Evolutionary conservation across 139 green algal genomes (phyloP), one percentile per base, ranked within the genome.

Genomic region (Deuterostichococcus epilithicus): DNA sequence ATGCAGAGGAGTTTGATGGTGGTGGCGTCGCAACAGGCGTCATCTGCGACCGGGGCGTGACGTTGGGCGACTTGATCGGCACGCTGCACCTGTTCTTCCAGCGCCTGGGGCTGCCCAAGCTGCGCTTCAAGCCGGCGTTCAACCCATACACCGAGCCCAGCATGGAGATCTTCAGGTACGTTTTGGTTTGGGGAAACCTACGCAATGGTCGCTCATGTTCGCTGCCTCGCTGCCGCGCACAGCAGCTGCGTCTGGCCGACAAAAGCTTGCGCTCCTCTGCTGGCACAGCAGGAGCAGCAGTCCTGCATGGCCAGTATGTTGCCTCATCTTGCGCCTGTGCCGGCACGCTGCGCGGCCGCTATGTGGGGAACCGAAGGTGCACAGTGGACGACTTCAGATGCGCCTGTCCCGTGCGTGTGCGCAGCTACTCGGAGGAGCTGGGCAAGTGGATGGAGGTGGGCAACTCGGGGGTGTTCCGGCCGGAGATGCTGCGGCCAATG

Each of bases 61-160:
- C 91, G 8, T 88, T 99, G 66, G 91, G 90, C 6, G 78, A 99
- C 83, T 88, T 99, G 23, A 98, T 99, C 63, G 95, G 93, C 70
- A 84, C 75, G 60, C 72, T 97, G 42, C 63, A 90, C 23, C 76
- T 94, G 85, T 99, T 99, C 88, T 99, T 98, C 86, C 82, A 72
- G 33, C 87, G 94, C 15, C 85, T 99, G 65, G 96, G 96, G n/a
- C 92, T 99, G 70, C 90, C 85, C 36, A 91, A 97, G 85, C 85
- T 99, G 80, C 88, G 94, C 70, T 99, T 99, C 93, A 99, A 99
- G 92, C 96, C 96, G 42, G 96, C 96, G 20, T 99, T 92, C 91
- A 99, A 99, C 90, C 96, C 96, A 33, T 99, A 99, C 89, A 99
- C 96, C 6, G 96, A 99, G 83, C 96, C 96, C 8, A 92, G 77